Percentiles rank a stretch among this genome's conserved stretches.
phyloP scores from a whole-genome alignment of 108 stramenopile genomes.

The Nitzschia inconspicua region DNA sequence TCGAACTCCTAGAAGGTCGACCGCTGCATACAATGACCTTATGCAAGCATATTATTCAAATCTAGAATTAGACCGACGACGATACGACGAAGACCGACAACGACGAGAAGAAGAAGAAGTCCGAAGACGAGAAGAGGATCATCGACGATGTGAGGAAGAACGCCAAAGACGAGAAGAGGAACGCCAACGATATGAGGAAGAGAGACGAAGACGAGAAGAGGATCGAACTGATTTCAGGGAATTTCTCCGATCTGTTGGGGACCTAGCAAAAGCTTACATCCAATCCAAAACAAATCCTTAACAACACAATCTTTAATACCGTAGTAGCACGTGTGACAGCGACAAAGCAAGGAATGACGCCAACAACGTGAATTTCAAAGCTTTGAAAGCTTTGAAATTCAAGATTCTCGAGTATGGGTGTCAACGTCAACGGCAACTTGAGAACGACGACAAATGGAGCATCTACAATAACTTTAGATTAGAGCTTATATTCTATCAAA shows the following conservation, averaged over 20 bases:
- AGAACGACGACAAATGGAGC: too few species aligned
- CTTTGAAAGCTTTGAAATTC: not conserved
- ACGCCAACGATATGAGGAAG: not conserved
- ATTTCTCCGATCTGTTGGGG: too few species aligned
- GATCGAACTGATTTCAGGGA: too few species aligned
- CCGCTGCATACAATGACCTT: too few species aligned
- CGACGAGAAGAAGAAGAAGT: not conserved
- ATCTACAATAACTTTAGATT: too few species aligned
- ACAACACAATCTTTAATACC: not conserved
- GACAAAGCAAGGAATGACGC: not conserved
- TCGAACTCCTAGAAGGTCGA: too few species aligned
- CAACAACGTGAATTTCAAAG: not conserved
- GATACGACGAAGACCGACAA: not conserved
- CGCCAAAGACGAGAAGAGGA: not conserved
- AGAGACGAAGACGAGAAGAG: not conserved
- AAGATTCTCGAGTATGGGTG: too few species aligned
- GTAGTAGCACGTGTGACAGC: not conserved
- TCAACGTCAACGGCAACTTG: too few species aligned
- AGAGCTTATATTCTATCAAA: too few species aligned
- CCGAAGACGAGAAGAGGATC: not conserved
- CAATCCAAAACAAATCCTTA: not conserved
- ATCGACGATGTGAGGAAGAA: not conserved
- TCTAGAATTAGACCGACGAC: too few species aligned
- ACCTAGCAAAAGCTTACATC: too few species aligned
- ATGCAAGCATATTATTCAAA: too few species aligned